These are phyloP conservation scores for Polyporus arcularius DNA, from an alignment of 768 basidiomycete species.

Conservation along the genomic window DNA sequence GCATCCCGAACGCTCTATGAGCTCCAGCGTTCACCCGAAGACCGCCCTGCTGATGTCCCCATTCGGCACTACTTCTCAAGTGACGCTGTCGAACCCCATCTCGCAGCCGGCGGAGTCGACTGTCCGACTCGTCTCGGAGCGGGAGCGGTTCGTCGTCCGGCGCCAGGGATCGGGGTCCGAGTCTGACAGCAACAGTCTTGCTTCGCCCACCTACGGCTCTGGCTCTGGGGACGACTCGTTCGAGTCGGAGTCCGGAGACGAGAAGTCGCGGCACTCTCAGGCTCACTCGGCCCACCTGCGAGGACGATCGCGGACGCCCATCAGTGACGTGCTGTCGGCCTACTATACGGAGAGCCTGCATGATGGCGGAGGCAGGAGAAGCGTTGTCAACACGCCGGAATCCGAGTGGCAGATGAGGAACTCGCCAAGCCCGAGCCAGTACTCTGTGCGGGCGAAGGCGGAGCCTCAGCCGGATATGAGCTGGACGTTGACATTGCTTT, in stretches of 20 bases:
- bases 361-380: no score
- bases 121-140: slow-evolving; percentile 20
- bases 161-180: slow-evolving; percentile 9
- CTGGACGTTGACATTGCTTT: slow-evolving; percentile 52
- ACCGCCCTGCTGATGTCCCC: slow-evolving; percentile 16
- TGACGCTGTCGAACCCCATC: slow-evolving; percentile 18
- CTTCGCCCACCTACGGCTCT: not conserved
- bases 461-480: slow-evolving; percentile 49
- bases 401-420: slow-evolving; percentile 7
- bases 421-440: not conserved
- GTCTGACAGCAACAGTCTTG: not conserved
- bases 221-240: slow-evolving; percentile 5
- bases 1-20: not conserved
- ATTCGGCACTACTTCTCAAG: slow-evolving; percentile 13
- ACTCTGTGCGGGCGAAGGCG: not conserved
- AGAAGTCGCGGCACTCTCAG: slow-evolving; percentile 3
- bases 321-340: slow-evolving; percentile 21
- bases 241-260: slow-evolving; percentile 5
- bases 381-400: not conserved
- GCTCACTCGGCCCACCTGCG: not conserved
- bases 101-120: slow-evolving; percentile 15
- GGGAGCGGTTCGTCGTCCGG: slow-evolving; percentile 6
- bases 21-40: not conserved
- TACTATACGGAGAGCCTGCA: slow-evolving; percentile 14
- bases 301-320: slow-evolving; percentile 12